phyloP scores from a whole-genome alignment of 371 early-diverging fungal species.

The Mortierella polycephala region DNA sequence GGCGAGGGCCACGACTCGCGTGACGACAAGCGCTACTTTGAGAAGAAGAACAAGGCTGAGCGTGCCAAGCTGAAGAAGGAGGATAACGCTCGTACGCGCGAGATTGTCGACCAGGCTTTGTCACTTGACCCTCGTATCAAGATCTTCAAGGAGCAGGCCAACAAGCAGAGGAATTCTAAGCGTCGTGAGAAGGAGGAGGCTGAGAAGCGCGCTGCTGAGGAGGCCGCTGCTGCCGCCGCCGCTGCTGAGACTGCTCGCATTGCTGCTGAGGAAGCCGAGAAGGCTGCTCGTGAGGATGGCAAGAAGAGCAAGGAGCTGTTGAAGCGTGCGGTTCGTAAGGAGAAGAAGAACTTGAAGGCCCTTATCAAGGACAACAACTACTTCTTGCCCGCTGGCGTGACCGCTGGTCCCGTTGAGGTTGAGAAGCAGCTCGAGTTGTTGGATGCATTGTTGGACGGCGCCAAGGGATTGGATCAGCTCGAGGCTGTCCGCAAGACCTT shows the following conservation, averaged over 20 bases:
- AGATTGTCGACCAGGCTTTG: slow-evolving; percentile 87
- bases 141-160: slow-evolving; percentile 90
- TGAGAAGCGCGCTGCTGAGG: slow-evolving; percentile 76
- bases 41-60: slow-evolving; percentile 94
- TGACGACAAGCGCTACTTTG: slow-evolving; percentile 95
- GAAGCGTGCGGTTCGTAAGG: slow-evolving; percentile 90
- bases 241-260: slow-evolving; percentile 56
- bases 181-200: slow-evolving; percentile 87
- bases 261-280: slow-evolving; percentile 65
- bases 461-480: slow-evolving; percentile 67
- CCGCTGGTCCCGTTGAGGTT: slow-evolving; percentile 68
- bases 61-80: slow-evolving; percentile 96
- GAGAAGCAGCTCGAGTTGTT: slow-evolving; percentile 72
- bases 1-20: slow-evolving; percentile 91
- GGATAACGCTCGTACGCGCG: slow-evolving; percentile 91
- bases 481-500: slow-evolving; percentile 66
- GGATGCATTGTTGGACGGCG: slow-evolving; percentile 77
- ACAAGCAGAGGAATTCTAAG: slow-evolving; percentile 89
- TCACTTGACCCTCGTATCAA: slow-evolving; percentile 91
- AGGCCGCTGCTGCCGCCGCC: slow-evolving; percentile 59
- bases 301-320: slow-evolving; percentile 79
- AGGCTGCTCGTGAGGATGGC: slow-evolving; percentile 74
- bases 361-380: slow-evolving; percentile 84
- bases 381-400: slow-evolving; percentile 69
- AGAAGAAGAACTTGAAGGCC: slow-evolving; percentile 90